Percentiles rank a stretch among this genome's conserved stretches.
phyloP scores from a whole-genome alignment of 192 early-diverging fungal genomes.

The Geosiphon pyriformis region DNA sequence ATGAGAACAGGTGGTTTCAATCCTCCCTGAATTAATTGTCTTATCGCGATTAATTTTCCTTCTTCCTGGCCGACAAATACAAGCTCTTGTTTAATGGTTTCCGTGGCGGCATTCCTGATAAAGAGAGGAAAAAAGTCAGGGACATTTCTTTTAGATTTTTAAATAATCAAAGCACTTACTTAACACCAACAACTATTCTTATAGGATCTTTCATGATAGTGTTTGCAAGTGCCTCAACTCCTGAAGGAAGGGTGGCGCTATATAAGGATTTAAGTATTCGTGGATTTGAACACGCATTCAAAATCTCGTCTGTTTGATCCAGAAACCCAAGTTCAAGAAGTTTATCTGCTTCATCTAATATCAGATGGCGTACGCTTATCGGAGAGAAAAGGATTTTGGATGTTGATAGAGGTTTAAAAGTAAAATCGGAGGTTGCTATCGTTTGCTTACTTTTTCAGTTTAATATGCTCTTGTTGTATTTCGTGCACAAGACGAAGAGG shows the following conservation, averaged over 20 bases:
- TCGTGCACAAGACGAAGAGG: slow-evolving; percentile 88
- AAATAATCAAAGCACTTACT: too few species aligned
- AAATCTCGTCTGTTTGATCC: slow-evolving; percentile 83
- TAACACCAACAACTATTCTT: slow-evolving; percentile 80
- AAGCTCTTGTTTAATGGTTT: slow-evolving; percentile 84
- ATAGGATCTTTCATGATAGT: slow-evolving; percentile 89
- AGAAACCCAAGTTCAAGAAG: slow-evolving; percentile 78
- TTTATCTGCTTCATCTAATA: slow-evolving; percentile 83
- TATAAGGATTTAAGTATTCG: slow-evolving; percentile 79
- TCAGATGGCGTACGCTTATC: slow-evolving; percentile 63
- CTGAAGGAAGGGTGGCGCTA: slow-evolving; percentile 90
- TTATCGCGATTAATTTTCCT: slow-evolving; percentile 89
- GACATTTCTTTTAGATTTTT: too few species aligned
- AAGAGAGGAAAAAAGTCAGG: slow-evolving; percentile 5
- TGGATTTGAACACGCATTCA: slow-evolving; percentile 74
- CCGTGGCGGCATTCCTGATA: slow-evolving; percentile 79
- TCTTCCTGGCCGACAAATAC: slow-evolving; percentile 89
- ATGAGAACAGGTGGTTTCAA: slow-evolving; percentile 91
- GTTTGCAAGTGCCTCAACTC: slow-evolving; percentile 85
- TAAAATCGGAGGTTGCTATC: too few species aligned
- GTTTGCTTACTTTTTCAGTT: slow-evolving; percentile 57
- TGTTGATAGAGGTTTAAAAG: too few species aligned
- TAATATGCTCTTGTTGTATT: slow-evolving; percentile 71
- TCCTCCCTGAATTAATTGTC: slow-evolving; percentile 77
- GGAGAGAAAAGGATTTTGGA: too few species aligned